Conservation (phyloP, 1,139 yeast genomes). For the Geotrichum klebahnii region DNA sequence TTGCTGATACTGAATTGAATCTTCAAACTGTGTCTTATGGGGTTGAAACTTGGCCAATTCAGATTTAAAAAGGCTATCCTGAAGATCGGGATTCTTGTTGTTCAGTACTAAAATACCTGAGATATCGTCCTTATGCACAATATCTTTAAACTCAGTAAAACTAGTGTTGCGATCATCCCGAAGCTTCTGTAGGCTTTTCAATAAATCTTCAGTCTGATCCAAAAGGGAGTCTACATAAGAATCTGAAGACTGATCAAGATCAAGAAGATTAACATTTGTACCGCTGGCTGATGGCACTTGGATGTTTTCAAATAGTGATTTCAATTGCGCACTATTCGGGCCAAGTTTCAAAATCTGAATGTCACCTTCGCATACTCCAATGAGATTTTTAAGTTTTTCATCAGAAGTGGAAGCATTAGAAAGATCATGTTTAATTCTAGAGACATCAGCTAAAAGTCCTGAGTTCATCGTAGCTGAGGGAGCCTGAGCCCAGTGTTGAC, state of each 20-base stretch:
- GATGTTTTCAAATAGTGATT: slow-evolving; percentile 29
- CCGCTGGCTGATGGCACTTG: slow-evolving; percentile 26
- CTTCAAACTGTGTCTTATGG: slow-evolving; percentile 61
- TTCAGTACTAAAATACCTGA: slow-evolving; percentile 71
- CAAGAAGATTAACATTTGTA: slow-evolving; percentile 48
- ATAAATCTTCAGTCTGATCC: slow-evolving; percentile 45
- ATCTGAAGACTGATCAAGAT: slow-evolving; percentile 51
- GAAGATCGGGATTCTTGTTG: slow-evolving; percentile 55
- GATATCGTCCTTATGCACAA: slow-evolving; percentile 79
- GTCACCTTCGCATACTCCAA: slow-evolving; percentile 40
- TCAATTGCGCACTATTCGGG: slow-evolving; percentile 34
- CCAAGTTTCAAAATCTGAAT: slow-evolving; percentile 40
- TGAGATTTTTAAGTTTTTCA: slow-evolving; percentile 48
- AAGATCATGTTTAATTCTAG: slow-evolving; percentile 58
- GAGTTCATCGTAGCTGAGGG: slow-evolving; percentile 39
- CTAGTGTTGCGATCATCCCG: slow-evolving; percentile 59
- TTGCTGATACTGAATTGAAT: slow-evolving; percentile 62
- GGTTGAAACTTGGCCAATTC: slow-evolving; percentile 78
- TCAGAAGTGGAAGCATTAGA: slow-evolving; percentile 69
- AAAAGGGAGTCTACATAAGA: slow-evolving; percentile 46
- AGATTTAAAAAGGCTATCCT: slow-evolving; percentile 58
- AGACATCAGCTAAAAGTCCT: slow-evolving; percentile 49
- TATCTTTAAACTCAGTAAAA: slow-evolving; percentile 60
- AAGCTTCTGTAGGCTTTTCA: slow-evolving; percentile 46
- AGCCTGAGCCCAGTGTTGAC: slow-evolving; percentile 42